Percentiles rank a stretch among this genome's conserved stretches.
Conservation (phyloP, 768 basidiomycete species). For the Tulasnella sp. region DNA sequence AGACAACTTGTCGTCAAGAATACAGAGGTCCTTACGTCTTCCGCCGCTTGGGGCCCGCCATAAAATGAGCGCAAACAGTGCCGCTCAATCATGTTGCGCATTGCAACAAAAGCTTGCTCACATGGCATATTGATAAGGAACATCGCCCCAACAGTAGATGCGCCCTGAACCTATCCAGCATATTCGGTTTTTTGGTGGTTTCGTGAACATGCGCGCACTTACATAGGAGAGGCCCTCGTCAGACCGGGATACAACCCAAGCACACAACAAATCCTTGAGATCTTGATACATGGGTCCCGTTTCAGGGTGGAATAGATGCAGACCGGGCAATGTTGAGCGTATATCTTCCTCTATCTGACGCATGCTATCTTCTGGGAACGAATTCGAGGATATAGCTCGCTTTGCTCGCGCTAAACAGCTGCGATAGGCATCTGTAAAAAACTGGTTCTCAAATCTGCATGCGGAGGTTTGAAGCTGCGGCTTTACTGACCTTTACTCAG, state of each 20-base stretch:
- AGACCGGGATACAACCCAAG: slow-evolving; percentile 77
- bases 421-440: slow-evolving; percentile 50
- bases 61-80: slow-evolving; percentile 80
- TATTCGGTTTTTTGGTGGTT: background rate
- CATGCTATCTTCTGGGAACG: slow-evolving; percentile 54
- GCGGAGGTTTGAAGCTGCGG: background rate
- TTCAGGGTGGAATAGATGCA: slow-evolving; percentile 69
- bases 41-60: slow-evolving; percentile 52
- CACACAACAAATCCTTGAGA: slow-evolving; percentile 69
- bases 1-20: background rate
- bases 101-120: slow-evolving; percentile 58
- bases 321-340: slow-evolving; percentile 51
- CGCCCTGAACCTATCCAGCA: slow-evolving; percentile 20
- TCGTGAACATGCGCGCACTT: slow-evolving; percentile 4
- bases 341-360: slow-evolving; percentile 65
- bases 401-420: slow-evolving; percentile 61
- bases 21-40: slow-evolving; percentile 52
- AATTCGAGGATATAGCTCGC: slow-evolving; percentile 48
- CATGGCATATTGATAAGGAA: slow-evolving; percentile 71
- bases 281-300: slow-evolving; percentile 72
- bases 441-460: background rate
- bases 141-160: slow-evolving; percentile 59
- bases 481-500: slow-evolving; percentile 60
- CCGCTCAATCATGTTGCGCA: slow-evolving; percentile 76
- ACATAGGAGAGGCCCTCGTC: slow-evolving; percentile 74